Base-by-base conservation (phyloP, 192 early-diverging fungal species). In the Polychytrium aggregatum region DNA sequence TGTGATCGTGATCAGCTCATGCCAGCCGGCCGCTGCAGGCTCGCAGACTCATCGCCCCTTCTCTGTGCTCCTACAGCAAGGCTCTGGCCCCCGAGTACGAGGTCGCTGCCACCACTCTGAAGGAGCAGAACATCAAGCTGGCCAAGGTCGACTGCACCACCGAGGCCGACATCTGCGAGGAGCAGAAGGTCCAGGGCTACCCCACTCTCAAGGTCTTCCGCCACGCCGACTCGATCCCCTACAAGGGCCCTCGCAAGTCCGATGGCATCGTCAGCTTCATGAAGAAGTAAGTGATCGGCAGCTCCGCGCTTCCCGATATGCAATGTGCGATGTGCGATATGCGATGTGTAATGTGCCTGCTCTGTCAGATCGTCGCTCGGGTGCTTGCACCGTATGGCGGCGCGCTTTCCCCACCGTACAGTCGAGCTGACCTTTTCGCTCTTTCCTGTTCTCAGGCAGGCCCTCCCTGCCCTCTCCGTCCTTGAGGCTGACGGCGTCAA, bases 111-210 rank as follows among this genome's bases (percentile, higher is more conserved):
- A 85, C 87, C 10, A 48, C 70, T 44, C 79, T 98, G 41, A 92
- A 91, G 76, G 64, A 67, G 16, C 61, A 71, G 35, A 70, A 66
- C 35, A 82, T 92, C 49, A 60, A 73, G 37, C 53, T 98, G 41
- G 92, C 88, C 68, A 95, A 98, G 76, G 90, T 98, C 33, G 93
- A 98, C 65, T 98, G 94, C 74, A 95, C 91, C 11, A 84, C 78
- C 35, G 85, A 90, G 52, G 69, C 77, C 31, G 81, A 82, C 9
- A 62, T 90, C 25, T 98, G 94, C 66, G 72, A 79, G 42, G 79
- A 88, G 54, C 71, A 85, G 46, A 77, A 81, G 31, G 70, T 98
- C 37, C 63, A 78, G 50, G 94, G 92, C 36, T 96, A 90, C 82
- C 92, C 92, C 17, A 92, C 92, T 10, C 64, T 95, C 55, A 97